Evolutionary conservation across 352 stramenopile species (phyloP), one percentile per base, ranked within the genome.

Genomic region (Elongisporangium anandrum): DNA sequence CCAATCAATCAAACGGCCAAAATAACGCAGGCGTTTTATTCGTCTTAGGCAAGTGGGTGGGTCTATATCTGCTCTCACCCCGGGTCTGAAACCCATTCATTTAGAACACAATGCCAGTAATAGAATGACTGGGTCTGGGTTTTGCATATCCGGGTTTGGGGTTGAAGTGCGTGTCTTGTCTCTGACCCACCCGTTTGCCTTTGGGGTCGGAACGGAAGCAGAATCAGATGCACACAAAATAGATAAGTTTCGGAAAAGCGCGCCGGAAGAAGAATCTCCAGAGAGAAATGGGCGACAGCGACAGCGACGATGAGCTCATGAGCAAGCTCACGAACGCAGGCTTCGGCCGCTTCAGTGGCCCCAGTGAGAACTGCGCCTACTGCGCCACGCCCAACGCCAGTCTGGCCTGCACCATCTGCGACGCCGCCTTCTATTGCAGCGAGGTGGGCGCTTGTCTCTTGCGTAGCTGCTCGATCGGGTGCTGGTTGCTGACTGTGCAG

Each of bases 301-400:
- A 95, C 75, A 95, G 85, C 76, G 85, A 93, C 58, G 85, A 95
- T 58, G 85, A 95, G 69, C 80, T 95, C 63, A 90, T 95, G 83
- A 87, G 58, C 56, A 72, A 76, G 23, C 77, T 93, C 38, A 79
- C 72, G 21, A 79, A 68, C 57, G 59, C 68, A 51, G 62, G 68
- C 38, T 77, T 83, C 34, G 60, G 56, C 15, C 68, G 61, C 52
- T 51, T 68, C 15, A 54, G 61, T 22, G 54, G 45, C 3, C 64
- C 67, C 52, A 53, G 73, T 16, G 79, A 89, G 60, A 73, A 91
- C 57, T 95, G 85, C 64, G 69, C 72, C n/a, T 90, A 93, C 71
- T 95, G 85, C 56, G 73, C 67, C 4, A 65, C 79, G 56, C 64
- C 72, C 34, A 74, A 87, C 54, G 81, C 83, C 10, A 63, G 65